phyloP scores from a whole-genome alignment of 2,329 filamentous ascomycete species.

The Neopestalotiopsis clavispora region DNA sequence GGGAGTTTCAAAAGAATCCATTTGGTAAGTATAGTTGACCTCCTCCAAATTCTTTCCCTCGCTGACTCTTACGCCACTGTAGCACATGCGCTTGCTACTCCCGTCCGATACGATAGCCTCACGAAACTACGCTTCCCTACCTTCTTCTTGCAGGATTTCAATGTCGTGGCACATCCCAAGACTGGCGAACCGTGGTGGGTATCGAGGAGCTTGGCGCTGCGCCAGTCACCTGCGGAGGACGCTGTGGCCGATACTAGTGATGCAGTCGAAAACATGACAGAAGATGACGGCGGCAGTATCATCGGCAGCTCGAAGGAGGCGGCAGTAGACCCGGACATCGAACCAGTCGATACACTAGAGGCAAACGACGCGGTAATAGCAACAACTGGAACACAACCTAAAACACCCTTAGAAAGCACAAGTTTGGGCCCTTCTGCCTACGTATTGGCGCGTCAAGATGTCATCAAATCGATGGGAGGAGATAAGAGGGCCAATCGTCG shows the following conservation, averaged over 20 bases:
- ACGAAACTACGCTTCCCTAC: conserved; percentile 57
- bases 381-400: neutral
- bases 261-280: neutral
- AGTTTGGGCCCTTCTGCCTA: conserved; percentile 34
- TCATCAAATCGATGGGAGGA: conserved; percentile 33
- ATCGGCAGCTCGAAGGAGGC: conserved; percentile 1
- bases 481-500: conserved; percentile 15
- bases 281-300: neutral
- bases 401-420: neutral
- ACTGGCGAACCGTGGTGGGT: conserved; percentile 60
- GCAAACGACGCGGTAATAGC: neutral
- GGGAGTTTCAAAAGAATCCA: conserved; percentile 63
- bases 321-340: neutral
- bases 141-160: conserved; percentile 68
- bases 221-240: conserved; percentile 18
- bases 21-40: conserved; percentile 55
- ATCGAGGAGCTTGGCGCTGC: conserved; percentile 48
- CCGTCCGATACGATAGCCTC: conserved; percentile 60
- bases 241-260: neutral
- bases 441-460: conserved; percentile 36
- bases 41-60: neutral
- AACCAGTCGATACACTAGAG: neutral
- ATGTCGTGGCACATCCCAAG: conserved; percentile 58
- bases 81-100: conserved; percentile 68
- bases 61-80: neutral